These are phyloP conservation scores for Gypsophila paniculata DNA, from an alignment of 179 eudicot species.

Conservation along the genomic window DNA sequence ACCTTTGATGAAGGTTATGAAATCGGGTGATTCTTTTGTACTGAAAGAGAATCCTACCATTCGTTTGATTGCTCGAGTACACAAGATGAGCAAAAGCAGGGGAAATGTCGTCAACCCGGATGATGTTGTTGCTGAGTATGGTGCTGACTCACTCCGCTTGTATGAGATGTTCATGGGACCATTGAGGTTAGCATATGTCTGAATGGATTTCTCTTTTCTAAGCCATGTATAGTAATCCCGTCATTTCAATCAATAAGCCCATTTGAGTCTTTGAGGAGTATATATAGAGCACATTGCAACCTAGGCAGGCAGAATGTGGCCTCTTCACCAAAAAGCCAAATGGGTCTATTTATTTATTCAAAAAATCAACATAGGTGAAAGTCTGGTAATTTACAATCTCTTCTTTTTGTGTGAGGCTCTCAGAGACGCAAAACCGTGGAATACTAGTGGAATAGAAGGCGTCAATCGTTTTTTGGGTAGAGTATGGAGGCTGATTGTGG, in stretches of 20 bases:
- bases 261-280: too few species aligned
- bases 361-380: background rate
- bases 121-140: slow-evolving; percentile 83
- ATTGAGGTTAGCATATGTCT: slow-evolving; percentile 51
- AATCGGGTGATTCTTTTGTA: slow-evolving; percentile 79
- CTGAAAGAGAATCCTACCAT: slow-evolving; percentile 72
- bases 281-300: too few species aligned
- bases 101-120: slow-evolving; percentile 96
- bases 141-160: slow-evolving; percentile 95
- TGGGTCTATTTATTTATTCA: too few species aligned
- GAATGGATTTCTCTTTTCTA: background rate
- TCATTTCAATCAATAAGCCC: background rate
- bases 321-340: too few species aligned
- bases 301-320: too few species aligned
- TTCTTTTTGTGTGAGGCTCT: slow-evolving; percentile 18
- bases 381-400: background rate
- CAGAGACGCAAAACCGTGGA: slow-evolving; percentile 91
- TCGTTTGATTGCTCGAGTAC: slow-evolving; percentile 70
- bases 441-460: slow-evolving; percentile 94
- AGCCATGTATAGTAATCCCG: background rate
- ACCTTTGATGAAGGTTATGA: slow-evolving; percentile 51
- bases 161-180: slow-evolving; percentile 99
- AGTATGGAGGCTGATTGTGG: slow-evolving; percentile 90
- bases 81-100: slow-evolving; percentile 97
- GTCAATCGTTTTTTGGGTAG: slow-evolving; percentile 87